A percentile compares a stretch with the other conserved stretches of the same genome.
These are phyloP conservation scores for Loxodes magnus DNA, from an alignment of 73 alveolate species.

Conservation along the genomic window DNA sequence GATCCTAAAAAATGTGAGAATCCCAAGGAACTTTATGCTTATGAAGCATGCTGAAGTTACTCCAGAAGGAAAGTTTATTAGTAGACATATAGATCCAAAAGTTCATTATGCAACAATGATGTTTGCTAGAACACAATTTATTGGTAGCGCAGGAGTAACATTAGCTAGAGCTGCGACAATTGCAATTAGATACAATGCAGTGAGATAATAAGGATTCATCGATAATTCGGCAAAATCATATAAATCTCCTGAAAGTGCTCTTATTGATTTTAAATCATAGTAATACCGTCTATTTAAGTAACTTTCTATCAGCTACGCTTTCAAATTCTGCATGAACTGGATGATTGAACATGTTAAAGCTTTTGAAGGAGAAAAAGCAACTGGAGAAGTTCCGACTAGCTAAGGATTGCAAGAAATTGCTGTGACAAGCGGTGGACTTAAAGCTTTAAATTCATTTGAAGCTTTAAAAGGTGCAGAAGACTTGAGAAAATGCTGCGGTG, in stretches of 20 bases:
- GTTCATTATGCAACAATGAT: not conserved
- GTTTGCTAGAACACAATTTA: not conserved
- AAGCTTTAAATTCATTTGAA: not conserved
- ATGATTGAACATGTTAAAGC: too few relatives aligned
- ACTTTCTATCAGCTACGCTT: too few relatives aligned
- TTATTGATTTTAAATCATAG: too few relatives aligned
- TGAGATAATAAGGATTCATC: not conserved
- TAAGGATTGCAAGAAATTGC: too few relatives aligned
- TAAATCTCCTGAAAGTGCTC: too few relatives aligned
- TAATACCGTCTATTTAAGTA: too few relatives aligned
- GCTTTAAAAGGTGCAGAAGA: conserved; percentile 2
- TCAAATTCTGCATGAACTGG: too few relatives aligned
- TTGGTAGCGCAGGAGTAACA: not conserved
- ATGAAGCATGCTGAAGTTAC: conserved; percentile 44
- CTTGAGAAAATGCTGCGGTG: conserved; percentile 15
- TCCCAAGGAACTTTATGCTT: conserved; percentile 68
- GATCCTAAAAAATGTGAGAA: conserved; percentile 47
- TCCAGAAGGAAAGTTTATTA: not conserved
- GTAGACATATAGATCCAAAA: not conserved
- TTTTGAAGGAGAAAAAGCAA: too few relatives aligned
- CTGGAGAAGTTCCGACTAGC: too few relatives aligned
- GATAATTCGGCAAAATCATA: too few relatives aligned
- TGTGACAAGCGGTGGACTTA: too few relatives aligned
- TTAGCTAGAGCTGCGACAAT: not conserved
- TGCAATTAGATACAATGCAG: not conserved